Conservation (phyloP, 2,329 filamentous ascomycete species). For the Mycosphaerella sp. region DNA sequence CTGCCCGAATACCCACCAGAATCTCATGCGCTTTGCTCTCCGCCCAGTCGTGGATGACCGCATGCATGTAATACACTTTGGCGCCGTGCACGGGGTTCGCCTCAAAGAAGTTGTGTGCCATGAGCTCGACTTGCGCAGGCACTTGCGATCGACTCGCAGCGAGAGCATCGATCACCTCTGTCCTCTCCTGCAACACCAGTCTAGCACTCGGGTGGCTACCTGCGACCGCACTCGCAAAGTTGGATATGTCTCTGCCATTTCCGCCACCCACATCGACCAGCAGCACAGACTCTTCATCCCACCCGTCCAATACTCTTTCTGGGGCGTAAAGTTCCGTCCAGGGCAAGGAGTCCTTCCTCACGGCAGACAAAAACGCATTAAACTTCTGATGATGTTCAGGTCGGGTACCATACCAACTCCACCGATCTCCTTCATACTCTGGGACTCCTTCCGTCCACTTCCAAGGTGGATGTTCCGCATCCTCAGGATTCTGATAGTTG, state of each 20-base stretch:
- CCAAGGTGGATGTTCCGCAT: constrained; percentile 11
- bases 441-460: constrained; percentile 9
- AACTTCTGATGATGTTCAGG: constrained; percentile 9
- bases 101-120: constrained; percentile 21
- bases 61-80: constrained; percentile 28
- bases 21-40: constrained; percentile 21
- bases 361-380: constrained; percentile 12
- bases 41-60: constrained; percentile 25
- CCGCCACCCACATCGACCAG: constrained; percentile 27
- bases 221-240: constrained; percentile 1
- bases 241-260: constrained; percentile 17
- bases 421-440: constrained; percentile 10
- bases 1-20: constrained; percentile 18
- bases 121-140: constrained; percentile 5
- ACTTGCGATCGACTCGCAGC: not conserved
- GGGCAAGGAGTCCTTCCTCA: constrained; percentile 5
- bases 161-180: constrained; percentile 2
- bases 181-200: constrained; percentile 12
- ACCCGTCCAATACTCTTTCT: constrained; percentile 6
- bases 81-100: constrained; percentile 23
- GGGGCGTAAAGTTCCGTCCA: constrained; percentile 10
- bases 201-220: not conserved
- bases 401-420: constrained; percentile 6
- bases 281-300: constrained; percentile 13
- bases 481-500: constrained; percentile 14